These are phyloP conservation scores for Colletotrichum sublineola DNA, from an alignment of 2,329 filamentous ascomycete species.

Conservation along the genomic window DNA sequence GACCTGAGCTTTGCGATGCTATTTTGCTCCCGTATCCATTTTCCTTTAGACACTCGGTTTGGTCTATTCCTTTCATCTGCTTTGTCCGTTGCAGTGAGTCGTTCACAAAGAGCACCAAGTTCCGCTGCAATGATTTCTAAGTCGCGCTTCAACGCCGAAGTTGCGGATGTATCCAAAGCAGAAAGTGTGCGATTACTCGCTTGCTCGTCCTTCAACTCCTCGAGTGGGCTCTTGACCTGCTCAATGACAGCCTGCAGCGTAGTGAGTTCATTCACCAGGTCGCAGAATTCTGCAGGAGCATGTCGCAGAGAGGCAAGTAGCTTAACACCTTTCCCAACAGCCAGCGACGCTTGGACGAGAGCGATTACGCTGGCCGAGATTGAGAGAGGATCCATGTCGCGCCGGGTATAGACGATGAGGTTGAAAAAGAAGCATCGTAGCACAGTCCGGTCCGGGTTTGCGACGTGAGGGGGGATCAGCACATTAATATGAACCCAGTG, in stretches of 20 bases:
- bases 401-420: not conserved
- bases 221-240: constrained; percentile 10
- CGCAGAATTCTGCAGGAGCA: constrained; percentile 20
- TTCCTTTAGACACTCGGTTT: constrained; percentile 14
- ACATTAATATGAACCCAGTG: not conserved
- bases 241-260: constrained; percentile 9
- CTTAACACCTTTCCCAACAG: constrained; percentile 15
- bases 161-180: not conserved
- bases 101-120: constrained; percentile 9
- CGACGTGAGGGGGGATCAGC: not conserved
- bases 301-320: constrained; percentile 17
- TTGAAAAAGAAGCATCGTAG: not conserved
- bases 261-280: constrained; percentile 19
- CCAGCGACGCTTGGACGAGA: constrained; percentile 11
- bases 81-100: not conserved
- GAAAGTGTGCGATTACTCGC: not conserved
- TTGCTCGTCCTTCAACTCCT: not conserved
- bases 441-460: not conserved
- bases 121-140: constrained; percentile 5
- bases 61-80: not conserved
- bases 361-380: constrained; percentile 22
- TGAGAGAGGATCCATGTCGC: constrained; percentile 16
- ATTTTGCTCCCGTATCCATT: constrained; percentile 14
- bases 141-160: constrained; percentile 2
- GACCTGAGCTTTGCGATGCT: constrained; percentile 8